Evolutionary conservation across 169 alveolate genomes (phyloP).

Genomic region (Cryptosporidium muris): DNA sequence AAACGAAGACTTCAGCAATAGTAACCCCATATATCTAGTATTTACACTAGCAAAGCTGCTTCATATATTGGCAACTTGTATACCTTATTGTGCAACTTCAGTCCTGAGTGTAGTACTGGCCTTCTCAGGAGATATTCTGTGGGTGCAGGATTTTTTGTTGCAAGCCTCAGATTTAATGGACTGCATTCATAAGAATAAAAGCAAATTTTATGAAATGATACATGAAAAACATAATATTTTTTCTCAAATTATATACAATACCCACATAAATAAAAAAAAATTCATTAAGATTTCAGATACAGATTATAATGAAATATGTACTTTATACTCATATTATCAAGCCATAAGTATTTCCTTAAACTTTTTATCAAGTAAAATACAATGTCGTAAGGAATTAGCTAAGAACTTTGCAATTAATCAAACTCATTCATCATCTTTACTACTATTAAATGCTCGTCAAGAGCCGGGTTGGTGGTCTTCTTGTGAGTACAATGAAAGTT

Average conservation of each 20-base stretch:
- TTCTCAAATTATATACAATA: constrained; percentile 9
- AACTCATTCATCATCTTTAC: constrained; percentile 19
- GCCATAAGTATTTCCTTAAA: not conserved
- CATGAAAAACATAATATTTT: not conserved
- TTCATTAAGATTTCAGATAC: constrained; percentile 4
- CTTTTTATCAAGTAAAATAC: constrained; percentile 15
- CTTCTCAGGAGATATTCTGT: constrained; percentile 48
- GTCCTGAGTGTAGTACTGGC: constrained; percentile 31
- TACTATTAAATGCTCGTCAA: constrained; percentile 1
- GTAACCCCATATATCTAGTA: not conserved
- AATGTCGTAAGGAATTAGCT: constrained; percentile 14
- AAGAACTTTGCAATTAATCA: constrained; percentile 24
- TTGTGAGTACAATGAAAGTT: not conserved
- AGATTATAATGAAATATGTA: constrained; percentile 48
- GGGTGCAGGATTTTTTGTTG: constrained; percentile 37
- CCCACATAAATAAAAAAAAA: not conserved
- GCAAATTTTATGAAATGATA: too few relatives aligned
- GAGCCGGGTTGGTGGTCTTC: constrained; percentile 55
- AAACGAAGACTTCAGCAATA: too few relatives aligned
- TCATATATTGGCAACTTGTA: constrained; percentile 59
- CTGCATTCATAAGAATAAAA: not conserved
- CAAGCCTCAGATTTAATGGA: constrained; percentile 65
- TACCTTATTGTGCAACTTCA: constrained; percentile 30
- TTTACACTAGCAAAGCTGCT: constrained; percentile 26
- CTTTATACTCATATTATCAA: constrained; percentile 43